Conservation (phyloP, 2,329 filamentous ascomycete genomes). For the Leptographium wingfieldii region DNA sequence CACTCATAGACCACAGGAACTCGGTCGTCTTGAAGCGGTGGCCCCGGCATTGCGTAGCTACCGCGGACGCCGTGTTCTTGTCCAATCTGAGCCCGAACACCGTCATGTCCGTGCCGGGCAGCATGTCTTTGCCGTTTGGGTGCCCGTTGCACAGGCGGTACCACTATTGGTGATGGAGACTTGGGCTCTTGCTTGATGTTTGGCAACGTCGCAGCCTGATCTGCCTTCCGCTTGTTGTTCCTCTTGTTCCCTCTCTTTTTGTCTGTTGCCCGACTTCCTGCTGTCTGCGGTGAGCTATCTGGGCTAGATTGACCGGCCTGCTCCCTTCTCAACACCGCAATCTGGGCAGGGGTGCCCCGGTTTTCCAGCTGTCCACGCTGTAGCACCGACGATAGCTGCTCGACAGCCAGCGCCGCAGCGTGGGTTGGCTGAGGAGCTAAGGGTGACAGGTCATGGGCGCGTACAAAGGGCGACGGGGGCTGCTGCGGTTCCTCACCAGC, state of each 20-base stretch:
- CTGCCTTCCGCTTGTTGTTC: slow-evolving; percentile 40
- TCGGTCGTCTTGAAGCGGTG: slow-evolving; percentile 15
- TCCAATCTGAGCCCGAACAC: slow-evolving; percentile 23
- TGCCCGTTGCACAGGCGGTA: slow-evolving; percentile 39
- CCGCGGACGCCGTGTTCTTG: slow-evolving; percentile 27
- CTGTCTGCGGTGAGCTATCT: slow-evolving; percentile 44
- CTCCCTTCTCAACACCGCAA: slow-evolving; percentile 42
- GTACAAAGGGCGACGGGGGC: slow-evolving; percentile 38
- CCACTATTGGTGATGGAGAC: slow-evolving; percentile 46
- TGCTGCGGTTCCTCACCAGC: background rate
- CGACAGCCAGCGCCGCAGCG: slow-evolving; percentile 41
- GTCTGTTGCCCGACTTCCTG: slow-evolving; percentile 10
- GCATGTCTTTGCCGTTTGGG: slow-evolving; percentile 43
- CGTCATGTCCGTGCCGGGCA: slow-evolving; percentile 16
- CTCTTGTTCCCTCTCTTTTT: slow-evolving; percentile 43
- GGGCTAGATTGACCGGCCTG: slow-evolving; percentile 38
- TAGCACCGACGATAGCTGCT: slow-evolving; percentile 11
- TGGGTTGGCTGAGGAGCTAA: slow-evolving; percentile 65
- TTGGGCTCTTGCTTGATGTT: slow-evolving; percentile 53
- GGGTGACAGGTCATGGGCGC: slow-evolving; percentile 60
- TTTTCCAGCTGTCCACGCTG: slow-evolving; percentile 9
- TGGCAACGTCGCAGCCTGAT: slow-evolving; percentile 35
- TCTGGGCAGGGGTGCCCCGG: slow-evolving; percentile 35
- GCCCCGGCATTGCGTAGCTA: slow-evolving; percentile 16
- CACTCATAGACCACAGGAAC: slow-evolving; percentile 24